Base-by-base conservation (phyloP, 495 filamentous ascomycete species). In the Xylaria castorea region DNA sequence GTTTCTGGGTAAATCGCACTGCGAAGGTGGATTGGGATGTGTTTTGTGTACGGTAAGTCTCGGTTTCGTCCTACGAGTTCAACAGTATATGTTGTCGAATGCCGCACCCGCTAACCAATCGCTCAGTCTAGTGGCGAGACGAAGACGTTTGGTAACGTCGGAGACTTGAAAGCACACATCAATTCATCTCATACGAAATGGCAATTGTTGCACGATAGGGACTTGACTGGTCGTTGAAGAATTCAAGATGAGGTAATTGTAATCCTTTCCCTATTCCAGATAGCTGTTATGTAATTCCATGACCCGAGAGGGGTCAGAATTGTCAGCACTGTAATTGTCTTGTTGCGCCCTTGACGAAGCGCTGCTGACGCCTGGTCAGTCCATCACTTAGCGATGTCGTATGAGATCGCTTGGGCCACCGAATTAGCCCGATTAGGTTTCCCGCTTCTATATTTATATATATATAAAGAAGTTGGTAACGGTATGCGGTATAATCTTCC, bases 171-270 rank as follows among this genome's bases (percentile, higher is more conserved):
- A 32, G 70, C 73, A 22, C 80, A 83, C 48, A 80, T 83, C 63
- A 79, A 82, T 44, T 70, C 66, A 38, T 74, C 74, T 6, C 81
- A 83, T 67, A 78, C 75, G 46, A 83, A 83, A 72, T 83, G 81
- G 81, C 80, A 83, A 74, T 70, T 83, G 66, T 76, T 82, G 44
- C 80, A 83, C 40, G 81, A 83, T 57, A 76, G 74, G 69, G 81
- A 83, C 50, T 76, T 83, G 80, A 38, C 74, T n/a, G 72, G 74
- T 32, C 66, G 27, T 42, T 51, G 62, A 71, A 14, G 27, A 30
- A 30, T 72, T 36, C 50, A 62, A 8, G 44, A 61, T 55, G 71
- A 66, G 22, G 25, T 42, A 48, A 46, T 66, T 51, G 53, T 51
- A 30, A 27, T 18, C 30, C 25, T 65, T 65, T 65, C 22, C 61